Evolutionary conservation across 805 yeast species (phyloP).

Genomic region (Saccharomycopsis fodiens): DNA sequence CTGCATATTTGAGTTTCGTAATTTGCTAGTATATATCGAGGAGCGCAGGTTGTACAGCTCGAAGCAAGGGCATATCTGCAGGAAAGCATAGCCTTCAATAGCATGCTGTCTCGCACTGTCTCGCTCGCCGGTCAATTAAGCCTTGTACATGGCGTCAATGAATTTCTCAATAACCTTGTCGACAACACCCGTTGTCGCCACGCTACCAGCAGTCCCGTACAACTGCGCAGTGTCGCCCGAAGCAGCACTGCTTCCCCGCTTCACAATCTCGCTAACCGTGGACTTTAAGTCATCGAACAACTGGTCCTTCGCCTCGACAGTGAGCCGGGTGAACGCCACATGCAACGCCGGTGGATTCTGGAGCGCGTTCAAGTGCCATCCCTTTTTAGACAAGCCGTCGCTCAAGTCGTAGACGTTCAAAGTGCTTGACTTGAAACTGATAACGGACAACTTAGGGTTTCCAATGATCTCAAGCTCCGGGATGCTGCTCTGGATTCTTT

Average conservation of each 20-base stretch:
- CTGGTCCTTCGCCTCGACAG: slow-evolving; percentile 52
- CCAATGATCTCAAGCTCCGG: slow-evolving; percentile 69
- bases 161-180: slow-evolving; percentile 73
- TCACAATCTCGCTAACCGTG: slow-evolving; percentile 36
- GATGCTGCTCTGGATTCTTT: slow-evolving; percentile 36
- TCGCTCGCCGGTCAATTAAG: not conserved
- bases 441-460: slow-evolving; percentile 77
- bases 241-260: slow-evolving; percentile 19
- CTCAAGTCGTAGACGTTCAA: slow-evolving; percentile 70
- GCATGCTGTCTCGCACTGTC: not conserved
- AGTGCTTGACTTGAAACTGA: slow-evolving; percentile 60
- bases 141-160: slow-evolving; percentile 70
- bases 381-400: slow-evolving; percentile 57
- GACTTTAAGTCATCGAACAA: slow-evolving; percentile 45
- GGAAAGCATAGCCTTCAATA: not conserved
- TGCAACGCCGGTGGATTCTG: slow-evolving; percentile 91
- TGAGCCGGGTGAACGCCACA: slow-evolving; percentile 74
- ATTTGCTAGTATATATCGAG: no score
- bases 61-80: no score
- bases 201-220: slow-evolving; percentile 94
- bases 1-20: no score
- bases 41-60: not conserved
- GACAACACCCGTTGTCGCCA: slow-evolving; percentile 76
- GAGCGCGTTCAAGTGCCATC: slow-evolving; percentile 86
- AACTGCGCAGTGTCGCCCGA: slow-evolving; percentile 75